Conservation (phyloP, 352 stramenopile species). For the Globisporangium yorkense region DNA sequence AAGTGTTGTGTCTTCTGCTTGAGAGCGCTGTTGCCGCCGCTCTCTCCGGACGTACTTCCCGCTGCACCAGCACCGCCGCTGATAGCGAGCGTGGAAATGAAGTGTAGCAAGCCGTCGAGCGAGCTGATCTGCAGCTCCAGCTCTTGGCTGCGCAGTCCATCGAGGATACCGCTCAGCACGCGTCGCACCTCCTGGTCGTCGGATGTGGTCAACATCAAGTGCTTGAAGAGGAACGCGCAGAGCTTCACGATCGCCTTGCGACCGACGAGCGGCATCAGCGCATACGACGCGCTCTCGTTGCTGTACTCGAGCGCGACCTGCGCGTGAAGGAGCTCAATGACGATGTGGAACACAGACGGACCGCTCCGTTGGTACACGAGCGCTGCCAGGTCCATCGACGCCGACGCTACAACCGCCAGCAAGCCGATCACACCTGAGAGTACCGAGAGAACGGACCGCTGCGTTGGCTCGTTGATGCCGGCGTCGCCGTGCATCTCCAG, state of each 20-base stretch:
- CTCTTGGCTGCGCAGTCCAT: slow-evolving; percentile 62
- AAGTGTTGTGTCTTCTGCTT: slow-evolving; percentile 36
- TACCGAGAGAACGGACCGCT: slow-evolving; percentile 21
- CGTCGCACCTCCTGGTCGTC: slow-evolving; percentile 41
- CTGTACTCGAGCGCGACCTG: slow-evolving; percentile 55
- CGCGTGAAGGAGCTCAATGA: slow-evolving; percentile 38
- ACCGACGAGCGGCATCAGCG: slow-evolving; percentile 27
- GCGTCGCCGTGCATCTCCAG: slow-evolving; percentile 18
- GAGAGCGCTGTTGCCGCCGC: slow-evolving; percentile 13
- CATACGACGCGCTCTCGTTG: slow-evolving; percentile 5
- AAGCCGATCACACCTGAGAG: slow-evolving; percentile 43
- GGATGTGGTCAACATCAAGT: slow-evolving; percentile 45
- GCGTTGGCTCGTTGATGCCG: background rate
- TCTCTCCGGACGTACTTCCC: slow-evolving; percentile 7
- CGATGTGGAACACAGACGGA: slow-evolving; percentile 9
- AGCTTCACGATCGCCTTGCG: slow-evolving; percentile 67
- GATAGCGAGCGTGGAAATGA: slow-evolving; percentile 43
- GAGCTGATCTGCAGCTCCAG: slow-evolving; percentile 62
- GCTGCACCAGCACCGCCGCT: slow-evolving; percentile 2
- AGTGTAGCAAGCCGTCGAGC: slow-evolving; percentile 69
- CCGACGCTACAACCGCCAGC: slow-evolving; percentile 49
- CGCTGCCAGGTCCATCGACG: slow-evolving; percentile 43
- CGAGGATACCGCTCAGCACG: slow-evolving; percentile 50
- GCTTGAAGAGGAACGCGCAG: slow-evolving; percentile 72
- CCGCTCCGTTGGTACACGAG: slow-evolving; percentile 21